A percentile compares a stretch with the other conserved stretches of the same genome.
Evolutionary conservation across 441 rosid species (phyloP).

Genomic region (Metrosideros polymorpha): DNA sequence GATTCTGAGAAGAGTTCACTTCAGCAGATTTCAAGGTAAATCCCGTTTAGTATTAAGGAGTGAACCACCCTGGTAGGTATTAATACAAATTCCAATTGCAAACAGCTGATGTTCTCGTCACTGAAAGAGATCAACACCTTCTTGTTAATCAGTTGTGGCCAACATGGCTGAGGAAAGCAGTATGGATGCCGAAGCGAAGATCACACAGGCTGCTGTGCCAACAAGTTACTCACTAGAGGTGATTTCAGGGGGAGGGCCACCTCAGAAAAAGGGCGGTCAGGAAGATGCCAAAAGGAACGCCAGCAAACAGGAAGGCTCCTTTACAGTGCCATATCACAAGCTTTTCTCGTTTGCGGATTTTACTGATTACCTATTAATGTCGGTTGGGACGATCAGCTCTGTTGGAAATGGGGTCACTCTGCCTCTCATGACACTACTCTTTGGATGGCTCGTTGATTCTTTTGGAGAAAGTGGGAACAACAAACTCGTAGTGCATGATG

Average conservation of each 20-base stretch:
- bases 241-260: background rate
- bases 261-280: background rate
- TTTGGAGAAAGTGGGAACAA: constrained; percentile 46
- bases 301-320: background rate
- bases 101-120: background rate
- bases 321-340: constrained; percentile 39
- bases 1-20: background rate
- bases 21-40: background rate
- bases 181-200: background rate
- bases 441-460: constrained; percentile 50
- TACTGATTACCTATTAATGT: constrained; percentile 44
- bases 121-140: background rate
- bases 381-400: constrained; percentile 52
- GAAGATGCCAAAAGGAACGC: background rate
- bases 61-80: background rate
- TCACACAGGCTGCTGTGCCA: background rate
- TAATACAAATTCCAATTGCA: background rate
- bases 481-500: constrained; percentile 20
- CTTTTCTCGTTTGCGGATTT: constrained; percentile 68
- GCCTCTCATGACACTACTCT: constrained; percentile 54
- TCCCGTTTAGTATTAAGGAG: background rate
- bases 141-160: background rate
- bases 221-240: background rate
- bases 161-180: background rate
- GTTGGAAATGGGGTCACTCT: constrained; percentile 42